Base-by-base conservation (phyloP, 1,284 basidiomycete species). In the Papiliotrema laurentii region DNA sequence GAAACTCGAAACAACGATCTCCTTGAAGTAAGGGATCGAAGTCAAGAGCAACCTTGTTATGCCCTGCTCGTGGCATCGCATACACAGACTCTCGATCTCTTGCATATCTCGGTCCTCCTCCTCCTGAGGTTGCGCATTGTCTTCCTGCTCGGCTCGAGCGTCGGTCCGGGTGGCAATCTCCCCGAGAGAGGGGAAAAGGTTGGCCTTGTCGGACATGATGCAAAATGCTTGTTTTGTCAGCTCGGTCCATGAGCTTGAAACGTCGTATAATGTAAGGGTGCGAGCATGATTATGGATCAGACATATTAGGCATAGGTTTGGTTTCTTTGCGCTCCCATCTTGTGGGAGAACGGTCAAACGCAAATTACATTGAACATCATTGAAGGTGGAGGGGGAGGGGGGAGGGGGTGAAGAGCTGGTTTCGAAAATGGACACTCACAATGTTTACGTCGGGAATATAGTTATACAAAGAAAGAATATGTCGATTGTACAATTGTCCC, bases 1-100 rank as follows among this genome's bases (percentile, higher is more conserved):
- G 78, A 99, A 99, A 37, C 89, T 93, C 81, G 93, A 91, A 51
- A 98, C 83, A 61, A 99, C 88, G 49, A 98, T 86, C 74, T 99
- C 89, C 50, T 83, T 81, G 77, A 98, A 98, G 77, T 87, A 98
- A 0, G 96, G 96, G 51, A 99, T 98, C 18, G 86, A 85, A 2
- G 94, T 98, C 49, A 98, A 79, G 57, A 99, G 82, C 66, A 99
- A 76, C 42, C 92, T 79, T 0, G 96, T 98, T n/a, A 79, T 78
- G 28, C 96, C 90, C 81, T 94, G 85, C 72, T 97, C 79, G 38
- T 83, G 79, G 66, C 96, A 98, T 68, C 82, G 81, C 90, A 98
- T 94, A 76, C 96, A 98, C 28, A 98, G 77, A 30, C 89, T 93
- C 61, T 91, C 87, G 59, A 98, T 81, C 70, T 89, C 84, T 61